Conservation (phyloP, 257 asterid genomes). For the Jasminum sambac region DNA sequence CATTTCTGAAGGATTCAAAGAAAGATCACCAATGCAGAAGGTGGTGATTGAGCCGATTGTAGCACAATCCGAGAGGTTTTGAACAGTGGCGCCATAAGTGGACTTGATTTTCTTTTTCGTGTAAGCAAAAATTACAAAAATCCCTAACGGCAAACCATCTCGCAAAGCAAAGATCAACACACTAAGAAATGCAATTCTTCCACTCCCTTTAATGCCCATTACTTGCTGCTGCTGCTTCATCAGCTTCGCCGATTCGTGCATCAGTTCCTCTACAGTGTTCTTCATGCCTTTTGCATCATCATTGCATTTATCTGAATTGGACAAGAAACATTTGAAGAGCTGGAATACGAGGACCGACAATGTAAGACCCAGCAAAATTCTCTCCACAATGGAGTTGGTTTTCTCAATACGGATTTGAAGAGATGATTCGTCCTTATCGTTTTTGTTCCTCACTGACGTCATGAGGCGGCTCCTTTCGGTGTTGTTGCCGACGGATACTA, state of each 20-base stretch:
- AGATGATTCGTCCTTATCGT: slow-evolving; percentile 13
- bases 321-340: slow-evolving; percentile 35
- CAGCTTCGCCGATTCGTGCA: slow-evolving; percentile 34
- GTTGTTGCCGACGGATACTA: slow-evolving; percentile 41
- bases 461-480: slow-evolving; percentile 39
- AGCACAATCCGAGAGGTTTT: slow-evolving; percentile 32
- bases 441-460: neutral
- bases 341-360: slow-evolving; percentile 35
- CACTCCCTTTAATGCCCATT: slow-evolving; percentile 15
- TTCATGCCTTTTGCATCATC: slow-evolving; percentile 29
- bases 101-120: slow-evolving; percentile 35
- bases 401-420: slow-evolving; percentile 24
- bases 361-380: slow-evolving; percentile 34
- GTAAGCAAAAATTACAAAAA: slow-evolving; percentile 27
- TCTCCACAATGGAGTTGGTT: slow-evolving; percentile 33
- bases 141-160: slow-evolving; percentile 47
- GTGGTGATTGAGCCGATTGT: slow-evolving; percentile 35
- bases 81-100: slow-evolving; percentile 22
- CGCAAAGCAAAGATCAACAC: slow-evolving; percentile 37
- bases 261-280: slow-evolving; percentile 38
- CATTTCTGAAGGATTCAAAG: slow-evolving; percentile 27
- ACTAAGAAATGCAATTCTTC: slow-evolving; percentile 33
- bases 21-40: slow-evolving; percentile 30
- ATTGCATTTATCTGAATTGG: slow-evolving; percentile 10
- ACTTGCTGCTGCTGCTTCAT: slow-evolving; percentile 34